These are phyloP conservation scores for Echinochloa phyllopogon DNA, from an alignment of 176 grass and related monocot species.

Conservation along the genomic window DNA sequence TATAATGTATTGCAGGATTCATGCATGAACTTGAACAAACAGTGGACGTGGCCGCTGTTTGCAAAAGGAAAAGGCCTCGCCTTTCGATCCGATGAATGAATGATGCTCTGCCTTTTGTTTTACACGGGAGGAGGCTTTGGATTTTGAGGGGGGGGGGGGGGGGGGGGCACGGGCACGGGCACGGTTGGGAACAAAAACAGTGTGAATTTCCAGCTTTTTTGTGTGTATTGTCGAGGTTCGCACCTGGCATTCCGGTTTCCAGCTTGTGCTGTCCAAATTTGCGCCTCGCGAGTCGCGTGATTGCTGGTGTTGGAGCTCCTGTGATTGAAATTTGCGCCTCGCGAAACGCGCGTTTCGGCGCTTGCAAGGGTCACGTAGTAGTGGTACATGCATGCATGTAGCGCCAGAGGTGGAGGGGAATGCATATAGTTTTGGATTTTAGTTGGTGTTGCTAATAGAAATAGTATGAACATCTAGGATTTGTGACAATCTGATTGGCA, in stretches of 20 bases:
- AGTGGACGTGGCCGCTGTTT: too few relatives aligned
- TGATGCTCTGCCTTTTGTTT: neutral
- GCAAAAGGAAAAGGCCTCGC: neutral
- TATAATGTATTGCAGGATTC: neutral
- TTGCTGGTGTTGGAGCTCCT: neutral
- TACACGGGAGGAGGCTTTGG: neutral
- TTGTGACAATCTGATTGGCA: neutral
- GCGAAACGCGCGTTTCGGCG: neutral
- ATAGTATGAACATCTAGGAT: neutral
- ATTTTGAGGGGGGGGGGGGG: neutral
- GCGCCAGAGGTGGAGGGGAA: neutral
- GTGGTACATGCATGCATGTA: constrained; percentile 15
- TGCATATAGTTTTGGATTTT: neutral
- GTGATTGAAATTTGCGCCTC: neutral
- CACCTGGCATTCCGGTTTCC: neutral
- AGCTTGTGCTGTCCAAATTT: neutral
- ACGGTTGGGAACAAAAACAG: neutral
- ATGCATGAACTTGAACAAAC: neutral
- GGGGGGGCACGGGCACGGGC: too few relatives aligned
- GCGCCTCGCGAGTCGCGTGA: neutral
- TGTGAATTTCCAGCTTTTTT: neutral
- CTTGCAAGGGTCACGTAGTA: neutral
- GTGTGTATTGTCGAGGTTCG: neutral
- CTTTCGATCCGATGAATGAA: constrained; percentile 32
- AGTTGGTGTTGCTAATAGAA: neutral